A percentile compares a stretch with the other conserved stretches of the same genome.
phyloP scores from a whole-genome alignment of 2,329 filamentous ascomycete genomes.

The Madurella mycetomatis region DNA sequence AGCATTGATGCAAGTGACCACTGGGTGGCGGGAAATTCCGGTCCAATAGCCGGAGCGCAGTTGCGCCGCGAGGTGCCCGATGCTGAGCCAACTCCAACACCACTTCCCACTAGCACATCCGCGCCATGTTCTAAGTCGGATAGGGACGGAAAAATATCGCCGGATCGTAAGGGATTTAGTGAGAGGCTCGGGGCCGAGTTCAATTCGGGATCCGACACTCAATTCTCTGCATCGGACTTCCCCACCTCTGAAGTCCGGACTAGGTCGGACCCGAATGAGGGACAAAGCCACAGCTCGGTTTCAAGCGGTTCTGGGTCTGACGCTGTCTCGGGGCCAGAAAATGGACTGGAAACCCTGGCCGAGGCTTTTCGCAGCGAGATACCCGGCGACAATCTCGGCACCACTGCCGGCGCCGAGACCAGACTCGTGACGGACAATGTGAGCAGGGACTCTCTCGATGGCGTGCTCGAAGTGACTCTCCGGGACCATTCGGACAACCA shows the following conservation, averaged over 20 bases:
- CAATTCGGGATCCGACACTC: slow-evolving; percentile 4
- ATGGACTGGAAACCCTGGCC: background rate
- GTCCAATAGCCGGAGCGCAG: background rate
- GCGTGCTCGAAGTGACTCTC: background rate
- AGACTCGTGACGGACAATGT: background rate
- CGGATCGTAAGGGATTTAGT: background rate
- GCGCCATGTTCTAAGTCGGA: background rate
- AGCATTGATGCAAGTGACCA: background rate
- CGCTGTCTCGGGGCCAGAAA: background rate
- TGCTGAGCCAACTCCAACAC: background rate
- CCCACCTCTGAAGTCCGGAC: slow-evolving; percentile 17
- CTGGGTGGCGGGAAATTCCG: background rate
- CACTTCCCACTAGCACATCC: background rate
- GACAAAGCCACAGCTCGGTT: background rate
- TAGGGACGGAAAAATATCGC: background rate
- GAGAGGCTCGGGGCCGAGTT: slow-evolving; percentile 19
- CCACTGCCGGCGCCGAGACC: slow-evolving; percentile 10
- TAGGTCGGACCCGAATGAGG: slow-evolving; percentile 6
- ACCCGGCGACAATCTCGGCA: slow-evolving; percentile 10
- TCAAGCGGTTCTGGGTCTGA: background rate
- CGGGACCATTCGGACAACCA: background rate
- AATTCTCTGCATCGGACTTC: slow-evolving; percentile 15
- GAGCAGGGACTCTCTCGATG: background rate
- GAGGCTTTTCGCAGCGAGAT: background rate
- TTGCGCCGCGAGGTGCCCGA: background rate